These are phyloP conservation scores for Schizothecium vesticola DNA, from an alignment of 495 filamentous ascomycete species.

Conservation along the genomic window DNA sequence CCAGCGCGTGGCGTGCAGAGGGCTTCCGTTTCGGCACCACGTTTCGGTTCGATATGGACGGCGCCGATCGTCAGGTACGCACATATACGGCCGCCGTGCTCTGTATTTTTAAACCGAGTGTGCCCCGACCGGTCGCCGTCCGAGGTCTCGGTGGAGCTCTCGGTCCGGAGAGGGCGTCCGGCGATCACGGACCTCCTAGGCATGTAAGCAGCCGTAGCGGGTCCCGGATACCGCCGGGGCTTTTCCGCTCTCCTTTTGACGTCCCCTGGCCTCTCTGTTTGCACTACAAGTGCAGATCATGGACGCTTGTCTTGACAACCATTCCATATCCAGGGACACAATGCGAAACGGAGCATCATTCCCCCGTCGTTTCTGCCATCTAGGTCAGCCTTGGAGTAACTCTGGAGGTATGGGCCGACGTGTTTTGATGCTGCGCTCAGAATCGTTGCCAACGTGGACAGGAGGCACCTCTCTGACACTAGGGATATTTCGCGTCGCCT, in stretches of 20 bases:
- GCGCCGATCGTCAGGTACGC: neutral
- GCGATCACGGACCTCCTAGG: neutral
- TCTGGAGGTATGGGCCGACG: neutral
- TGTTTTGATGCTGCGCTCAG: neutral
- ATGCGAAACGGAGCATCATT: neutral
- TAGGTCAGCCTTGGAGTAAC: neutral
- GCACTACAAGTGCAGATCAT: neutral
- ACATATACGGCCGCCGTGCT: neutral
- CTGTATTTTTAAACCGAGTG: neutral
- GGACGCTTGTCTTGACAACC: neutral
- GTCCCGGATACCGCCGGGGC: neutral
- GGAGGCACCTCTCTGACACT: too few species aligned
- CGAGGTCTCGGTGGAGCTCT: neutral
- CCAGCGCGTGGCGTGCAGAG: neutral
- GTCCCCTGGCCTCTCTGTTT: neutral
- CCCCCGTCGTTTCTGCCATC: neutral
- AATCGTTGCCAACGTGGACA: too few species aligned
- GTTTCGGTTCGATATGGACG: neutral
- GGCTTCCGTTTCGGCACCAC: neutral
- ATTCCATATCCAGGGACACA: neutral
- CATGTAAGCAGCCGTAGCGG: neutral
- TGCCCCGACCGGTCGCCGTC: neutral
- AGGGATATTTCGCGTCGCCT: neutral
- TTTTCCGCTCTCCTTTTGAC: neutral
- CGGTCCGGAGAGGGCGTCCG: neutral